Base-by-base conservation (phyloP, 805 yeast species). In the Nakazawaea siamensis region DNA sequence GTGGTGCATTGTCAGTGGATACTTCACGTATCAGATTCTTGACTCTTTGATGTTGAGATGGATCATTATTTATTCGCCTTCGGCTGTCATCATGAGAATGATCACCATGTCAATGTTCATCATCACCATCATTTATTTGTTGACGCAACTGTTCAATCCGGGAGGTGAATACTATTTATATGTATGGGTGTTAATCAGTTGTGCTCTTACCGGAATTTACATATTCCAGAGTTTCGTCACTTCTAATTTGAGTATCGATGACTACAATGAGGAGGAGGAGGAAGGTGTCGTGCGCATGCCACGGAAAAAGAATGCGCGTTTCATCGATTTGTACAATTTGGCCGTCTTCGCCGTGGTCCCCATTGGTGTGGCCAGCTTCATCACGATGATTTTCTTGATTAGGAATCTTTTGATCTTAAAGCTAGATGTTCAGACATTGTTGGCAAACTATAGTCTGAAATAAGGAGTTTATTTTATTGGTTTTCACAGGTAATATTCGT, bases 331-430 rank as follows among this genome's bases (percentile, higher is more conserved):
- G 37, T 85, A 86, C 55, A 84, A 82, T 46, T 83, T 92, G 33
- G 86, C 83, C 1, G 97, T 90, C 2, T 90, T 85, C 60, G 97
- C 97, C 2, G 98, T 90, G 27, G 96, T 90, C n/a, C 98, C 98
- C 0, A 86, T 90, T 13, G 97, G 98, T 0, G 50, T 90, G 40
- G 97, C 97, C 4, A 84, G 96, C 47, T 90, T 92, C 49, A 58
- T 88, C 17, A 87, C 97, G 3, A 85, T 88, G 95, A 64, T 87
- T 24, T 92, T 88, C 0, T 60, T 90, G 25, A 60, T 90, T 13
- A 60, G 97, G 41, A 73, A 82, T 32, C 60, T 87, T 33, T 64
- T 87, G 44, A 83, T 87, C 18, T 64, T 86, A 34, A 68, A 95
- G 38, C 54, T 85, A 34, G 94, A 81, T 41, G 54, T 70, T 6